These are phyloP conservation scores for Cenococcum geophilum DNA, from an alignment of 495 filamentous ascomycete genomes.

Conservation along the genomic window DNA sequence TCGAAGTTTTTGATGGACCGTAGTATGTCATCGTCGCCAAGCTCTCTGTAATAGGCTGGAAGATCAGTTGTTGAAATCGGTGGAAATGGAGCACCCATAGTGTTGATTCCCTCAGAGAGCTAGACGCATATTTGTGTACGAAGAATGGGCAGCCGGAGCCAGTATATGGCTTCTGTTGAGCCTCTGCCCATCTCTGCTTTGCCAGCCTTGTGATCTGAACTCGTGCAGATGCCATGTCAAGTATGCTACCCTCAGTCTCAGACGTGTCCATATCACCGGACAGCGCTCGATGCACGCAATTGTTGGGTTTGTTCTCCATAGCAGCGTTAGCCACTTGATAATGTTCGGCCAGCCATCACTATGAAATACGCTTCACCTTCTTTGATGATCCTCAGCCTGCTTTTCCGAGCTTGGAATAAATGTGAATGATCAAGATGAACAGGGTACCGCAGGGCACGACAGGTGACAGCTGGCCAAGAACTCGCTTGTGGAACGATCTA, in stretches of 20 bases:
- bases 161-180: background rate
- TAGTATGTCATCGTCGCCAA: conserved; percentile 18
- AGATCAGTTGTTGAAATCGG: conserved; percentile 13
- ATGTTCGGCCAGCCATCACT: too few relatives aligned
- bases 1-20: conserved; percentile 24
- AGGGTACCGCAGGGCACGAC: too few relatives aligned
- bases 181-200: background rate
- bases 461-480: too few relatives aligned
- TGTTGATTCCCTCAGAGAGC: background rate
- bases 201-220: conserved; percentile 1
- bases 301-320: too few relatives aligned
- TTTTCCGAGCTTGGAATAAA: too few relatives aligned
- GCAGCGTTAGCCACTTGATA: too few relatives aligned
- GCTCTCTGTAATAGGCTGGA: conserved; percentile 23
- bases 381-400: too few relatives aligned
- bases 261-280: too few relatives aligned
- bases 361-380: too few relatives aligned
- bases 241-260: background rate
- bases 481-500: background rate
- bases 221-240: background rate
- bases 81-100: conserved; percentile 12
- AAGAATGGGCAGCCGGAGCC: background rate
- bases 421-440: too few relatives aligned
- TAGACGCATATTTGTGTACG: too few relatives aligned
- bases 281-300: too few relatives aligned